These are phyloP conservation scores for Collybia mongolica DNA, from an alignment of 768 basidiomycete genomes.

Conservation along the genomic window DNA sequence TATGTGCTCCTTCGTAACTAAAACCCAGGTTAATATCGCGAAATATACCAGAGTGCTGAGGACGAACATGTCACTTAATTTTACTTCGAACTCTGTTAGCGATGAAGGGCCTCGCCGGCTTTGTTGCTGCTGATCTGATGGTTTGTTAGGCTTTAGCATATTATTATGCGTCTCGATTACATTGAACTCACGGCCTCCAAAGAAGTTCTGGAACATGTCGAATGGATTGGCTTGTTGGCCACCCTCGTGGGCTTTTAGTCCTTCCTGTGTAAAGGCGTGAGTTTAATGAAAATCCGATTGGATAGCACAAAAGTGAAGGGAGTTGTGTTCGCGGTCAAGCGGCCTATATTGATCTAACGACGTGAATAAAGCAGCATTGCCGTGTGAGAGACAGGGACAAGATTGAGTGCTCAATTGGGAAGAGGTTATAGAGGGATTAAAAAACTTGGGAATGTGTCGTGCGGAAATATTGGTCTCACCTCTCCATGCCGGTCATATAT, in stretches of 20 bases:
- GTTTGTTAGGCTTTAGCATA: neutral
- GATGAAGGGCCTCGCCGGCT: constrained; percentile 74
- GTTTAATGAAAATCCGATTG: neutral
- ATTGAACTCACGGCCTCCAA: constrained; percentile 68
- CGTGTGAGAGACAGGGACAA: too few species aligned
- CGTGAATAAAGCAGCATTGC: too few species aligned
- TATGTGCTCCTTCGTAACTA: constrained; percentile 81
- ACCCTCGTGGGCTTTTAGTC: constrained; percentile 86
- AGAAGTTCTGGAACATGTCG: constrained; percentile 93
- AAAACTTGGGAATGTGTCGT: neutral
- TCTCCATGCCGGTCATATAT: constrained; percentile 96
- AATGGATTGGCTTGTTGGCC: constrained; percentile 90
- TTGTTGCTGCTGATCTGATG: constrained; percentile 55
- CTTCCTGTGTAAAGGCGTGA: constrained; percentile 54
- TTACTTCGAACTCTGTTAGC: constrained; percentile 81
- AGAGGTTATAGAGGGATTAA: neutral
- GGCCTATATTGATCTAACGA: too few species aligned
- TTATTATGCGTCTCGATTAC: neutral
- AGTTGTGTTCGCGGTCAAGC: too few species aligned
- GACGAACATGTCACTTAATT: constrained; percentile 77
- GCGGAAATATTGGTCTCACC: constrained; percentile 33
- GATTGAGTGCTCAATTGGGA: neutral
- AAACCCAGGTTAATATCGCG: constrained; percentile 2
- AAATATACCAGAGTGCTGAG: too few species aligned
- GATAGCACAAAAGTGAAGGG: too few species aligned